Evolutionary conservation across 768 basidiomycete genomes (phyloP).

Genomic region (Lentinula detonsa): DNA sequence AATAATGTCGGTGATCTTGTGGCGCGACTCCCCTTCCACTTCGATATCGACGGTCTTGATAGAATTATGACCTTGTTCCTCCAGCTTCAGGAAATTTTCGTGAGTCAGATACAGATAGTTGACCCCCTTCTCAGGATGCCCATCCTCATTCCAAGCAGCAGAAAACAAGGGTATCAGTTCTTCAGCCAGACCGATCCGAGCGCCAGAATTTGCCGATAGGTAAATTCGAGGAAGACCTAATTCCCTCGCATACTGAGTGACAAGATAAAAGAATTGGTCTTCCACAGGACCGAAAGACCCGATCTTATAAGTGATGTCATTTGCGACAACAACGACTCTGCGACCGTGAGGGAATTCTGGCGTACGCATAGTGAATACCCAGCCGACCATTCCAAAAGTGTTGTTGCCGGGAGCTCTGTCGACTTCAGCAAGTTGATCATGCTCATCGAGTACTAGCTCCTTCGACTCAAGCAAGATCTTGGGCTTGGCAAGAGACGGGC

Average conservation of each 20-base stretch:
- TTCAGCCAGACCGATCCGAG: conserved; percentile 93
- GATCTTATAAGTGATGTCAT: conserved; percentile 98
- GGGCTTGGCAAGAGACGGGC: conserved; percentile 67
- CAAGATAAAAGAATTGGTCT: conserved; percentile 95
- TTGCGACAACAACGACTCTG: conserved; percentile 84
- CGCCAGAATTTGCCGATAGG: conserved; percentile 98
- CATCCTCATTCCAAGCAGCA: conserved; percentile 81
- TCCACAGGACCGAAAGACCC: conserved; percentile 96
- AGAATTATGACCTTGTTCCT: conserved; percentile 75
- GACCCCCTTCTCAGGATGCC: conserved; percentile 89
- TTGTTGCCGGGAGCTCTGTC: conserved; percentile 92
- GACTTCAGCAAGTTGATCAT: conserved; percentile 86
- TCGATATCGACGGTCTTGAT: conserved; percentile 82
- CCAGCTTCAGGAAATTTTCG: conserved; percentile 83
- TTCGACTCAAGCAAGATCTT: conserved; percentile 75
- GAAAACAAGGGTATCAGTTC: conserved; percentile 86
- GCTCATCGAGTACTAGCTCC: conserved; percentile 92
- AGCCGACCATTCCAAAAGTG: conserved; percentile 95
- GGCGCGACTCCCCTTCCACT: conserved; percentile 79
- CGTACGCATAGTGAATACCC: conserved; percentile 89
- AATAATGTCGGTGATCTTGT: conserved; percentile 95
- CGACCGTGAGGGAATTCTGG: conserved; percentile 92
- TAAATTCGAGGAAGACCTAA: conserved; percentile 92
- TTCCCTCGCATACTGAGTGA: conserved; percentile 87
- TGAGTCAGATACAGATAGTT: conserved; percentile 94